Conservation (phyloP, 305 asterid genomes). For the Ajuga reptans region DNA sequence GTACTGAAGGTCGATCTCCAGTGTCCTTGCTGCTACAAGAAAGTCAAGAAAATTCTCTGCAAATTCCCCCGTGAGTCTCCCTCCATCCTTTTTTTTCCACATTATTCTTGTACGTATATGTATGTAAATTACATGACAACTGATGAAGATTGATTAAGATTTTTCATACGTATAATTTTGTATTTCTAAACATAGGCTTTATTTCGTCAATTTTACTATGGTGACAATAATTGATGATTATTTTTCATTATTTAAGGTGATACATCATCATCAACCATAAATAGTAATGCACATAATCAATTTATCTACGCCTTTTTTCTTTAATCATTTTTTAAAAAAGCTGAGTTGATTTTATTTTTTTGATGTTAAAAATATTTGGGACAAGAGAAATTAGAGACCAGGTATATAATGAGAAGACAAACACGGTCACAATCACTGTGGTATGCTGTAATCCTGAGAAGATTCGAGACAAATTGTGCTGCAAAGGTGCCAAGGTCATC, state of each 20-base stretch:
- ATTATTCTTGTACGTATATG: not conserved
- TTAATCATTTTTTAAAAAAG: not conserved
- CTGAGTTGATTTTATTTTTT: not conserved
- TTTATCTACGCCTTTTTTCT: too few relatives aligned
- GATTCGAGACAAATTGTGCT: conserved; percentile 57
- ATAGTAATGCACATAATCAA: not conserved
- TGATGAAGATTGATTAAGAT: not conserved
- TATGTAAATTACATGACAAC: not conserved
- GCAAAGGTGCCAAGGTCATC: conserved; percentile 46
- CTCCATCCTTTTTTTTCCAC: not conserved
- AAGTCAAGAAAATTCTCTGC: conserved; percentile 70
- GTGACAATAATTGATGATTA: not conserved
- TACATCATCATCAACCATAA: conserved; percentile 12
- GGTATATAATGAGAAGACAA: conserved; percentile 48
- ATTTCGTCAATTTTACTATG: not conserved
- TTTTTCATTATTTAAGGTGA: not conserved
- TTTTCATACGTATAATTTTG: not conserved
- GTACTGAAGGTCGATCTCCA: conserved; percentile 71
- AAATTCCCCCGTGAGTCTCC: conserved; percentile 58
- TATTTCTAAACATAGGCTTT: not conserved
- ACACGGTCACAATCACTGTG: conserved; percentile 51
- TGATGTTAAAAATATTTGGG: conserved; percentile 21
- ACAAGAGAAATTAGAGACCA: conserved; percentile 62
- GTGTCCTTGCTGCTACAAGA: conserved; percentile 70
- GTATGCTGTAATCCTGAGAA: conserved; percentile 64